Conservation (phyloP, 1,139 yeast species). For the Geotrichum bryndzae region DNA sequence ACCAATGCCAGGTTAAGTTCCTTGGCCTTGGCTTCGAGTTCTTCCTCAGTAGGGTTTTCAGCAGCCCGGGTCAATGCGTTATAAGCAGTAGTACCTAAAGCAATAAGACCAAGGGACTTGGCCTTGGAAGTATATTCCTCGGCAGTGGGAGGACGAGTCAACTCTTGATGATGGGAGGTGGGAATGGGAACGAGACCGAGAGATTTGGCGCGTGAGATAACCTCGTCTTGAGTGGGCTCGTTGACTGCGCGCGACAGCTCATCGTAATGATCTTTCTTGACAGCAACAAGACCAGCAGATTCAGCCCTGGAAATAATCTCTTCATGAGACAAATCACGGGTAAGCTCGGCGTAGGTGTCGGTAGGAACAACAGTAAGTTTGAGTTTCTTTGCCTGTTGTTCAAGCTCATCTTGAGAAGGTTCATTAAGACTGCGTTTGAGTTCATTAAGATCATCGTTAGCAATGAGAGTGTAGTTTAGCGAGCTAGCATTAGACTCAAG, state of each 20-base stretch:
- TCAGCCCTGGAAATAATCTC: constrained; percentile 17
- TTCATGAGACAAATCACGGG: constrained; percentile 15
- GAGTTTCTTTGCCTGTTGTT: constrained; percentile 19
- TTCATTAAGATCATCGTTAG: constrained; percentile 17
- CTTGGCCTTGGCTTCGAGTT: constrained; percentile 19
- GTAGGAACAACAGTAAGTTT: constrained; percentile 27
- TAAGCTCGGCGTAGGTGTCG: constrained; percentile 13
- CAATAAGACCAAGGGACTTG: constrained; percentile 24
- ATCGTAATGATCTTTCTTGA: constrained; percentile 20
- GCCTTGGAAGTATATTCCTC: constrained; percentile 22
- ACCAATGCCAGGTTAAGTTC: constrained; percentile 20
- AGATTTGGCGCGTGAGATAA: constrained; percentile 28
- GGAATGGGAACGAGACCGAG: constrained; percentile 41
- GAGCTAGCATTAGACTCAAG: constrained; percentile 9
- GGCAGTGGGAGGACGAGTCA: constrained; percentile 10
- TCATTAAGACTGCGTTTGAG: constrained; percentile 21
- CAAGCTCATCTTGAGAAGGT: constrained; percentile 21
- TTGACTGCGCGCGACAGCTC: constrained; percentile 22
- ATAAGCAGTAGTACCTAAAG: constrained; percentile 22
- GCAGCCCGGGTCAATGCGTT: constrained; percentile 25
- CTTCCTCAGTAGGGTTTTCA: constrained; percentile 27
- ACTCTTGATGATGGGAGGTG: not conserved
- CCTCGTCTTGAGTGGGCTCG: constrained; percentile 25
- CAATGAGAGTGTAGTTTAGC: constrained; percentile 26
- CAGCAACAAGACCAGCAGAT: constrained; percentile 22